Base-by-base conservation (phyloP, 169 alveolate species). In the Plasmodium vivax region DNA sequence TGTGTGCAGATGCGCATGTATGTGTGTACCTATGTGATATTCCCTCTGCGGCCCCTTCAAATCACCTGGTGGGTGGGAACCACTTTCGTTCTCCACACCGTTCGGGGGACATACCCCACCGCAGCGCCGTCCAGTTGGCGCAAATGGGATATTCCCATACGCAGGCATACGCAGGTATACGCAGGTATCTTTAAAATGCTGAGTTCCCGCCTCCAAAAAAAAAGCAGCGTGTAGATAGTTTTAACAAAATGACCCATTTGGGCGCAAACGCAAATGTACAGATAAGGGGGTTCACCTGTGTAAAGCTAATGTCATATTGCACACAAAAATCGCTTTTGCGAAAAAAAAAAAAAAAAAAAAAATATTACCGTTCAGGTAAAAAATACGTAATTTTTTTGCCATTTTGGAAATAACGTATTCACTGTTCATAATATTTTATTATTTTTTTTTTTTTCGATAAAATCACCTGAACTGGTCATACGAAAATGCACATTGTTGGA, bases 371-470 rank as follows among this genome's bases (percentile, higher is more conserved):
- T 74, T 74, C 83, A 74, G 36, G 83, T 75, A 23, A 75, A 75
- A 75, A 75, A 36, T 34, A 75, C 32, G 56, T 75, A 75, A 16
- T 34, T 75, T 75, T 75, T 36, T n/a, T 36, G 38, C 23, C 47
- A 75, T 75, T 75, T 51, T 75, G 83, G 45, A 75, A 75, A 75
- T 75, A 19, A 75, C 83, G 45, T 75, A 72, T 72, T n/a, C 32
- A 75, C 56, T 75, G 56, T 75, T 75, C 56, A 75, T 68, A 30
- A 68, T 10, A 68, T 23, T 68, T 68, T 68, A 1, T 23, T 68
- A 23, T 34, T 32, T 75, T 34, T 75, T 75, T 75, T 75, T 75
- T 75, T 75, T 34, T 75, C 19, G 34, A 36, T 2, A n/a, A 36
- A 75, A 34, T 75, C 23, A 75, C 36, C 83, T 75, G 83, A 41